A percentile compares a stretch with the other conserved stretches of the same genome.
phyloP scores from a whole-genome alignment of 75 land plant genomes.

The Pinus albicaulis region DNA sequence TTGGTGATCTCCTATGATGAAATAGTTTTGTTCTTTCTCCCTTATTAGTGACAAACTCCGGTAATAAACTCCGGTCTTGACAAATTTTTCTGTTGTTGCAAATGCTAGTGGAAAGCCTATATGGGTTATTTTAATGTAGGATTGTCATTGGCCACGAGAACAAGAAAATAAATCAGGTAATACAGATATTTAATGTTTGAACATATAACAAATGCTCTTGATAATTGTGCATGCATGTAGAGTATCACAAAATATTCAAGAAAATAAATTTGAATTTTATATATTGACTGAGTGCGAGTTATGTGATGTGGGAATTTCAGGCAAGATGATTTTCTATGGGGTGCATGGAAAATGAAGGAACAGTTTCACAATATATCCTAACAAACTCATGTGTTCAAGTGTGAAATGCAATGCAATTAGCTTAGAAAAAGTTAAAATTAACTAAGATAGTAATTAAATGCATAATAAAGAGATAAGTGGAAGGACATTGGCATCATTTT shows the following conservation, averaged over 20 bases:
- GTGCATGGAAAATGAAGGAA: too few species aligned
- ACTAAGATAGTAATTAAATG: too few species aligned
- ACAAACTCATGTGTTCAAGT: too few species aligned
- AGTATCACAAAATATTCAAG: neutral
- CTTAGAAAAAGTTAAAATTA: too few species aligned
- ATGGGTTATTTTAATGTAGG: neutral
- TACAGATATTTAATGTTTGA: neutral
- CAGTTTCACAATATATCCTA: too few species aligned
- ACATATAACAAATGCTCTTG: neutral
- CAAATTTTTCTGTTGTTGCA: neutral
- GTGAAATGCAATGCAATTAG: too few species aligned
- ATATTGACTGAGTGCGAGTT: too few species aligned
- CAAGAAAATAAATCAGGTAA: neutral
- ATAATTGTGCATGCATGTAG: neutral
- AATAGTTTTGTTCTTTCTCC: neutral
- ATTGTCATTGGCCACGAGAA: neutral
- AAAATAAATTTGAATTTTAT: too few species aligned
- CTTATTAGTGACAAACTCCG: neutral
- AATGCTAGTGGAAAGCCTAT: neutral
- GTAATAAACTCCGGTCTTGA: neutral
- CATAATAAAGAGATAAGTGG: too few species aligned
- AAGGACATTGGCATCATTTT: too few species aligned
- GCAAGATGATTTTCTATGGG: too few species aligned
- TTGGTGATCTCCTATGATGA: neutral
- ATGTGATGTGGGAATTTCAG: too few species aligned